Evolutionary conservation across 805 yeast species (phyloP).

Genomic region (Trichomonascus vanleenenianus): DNA sequence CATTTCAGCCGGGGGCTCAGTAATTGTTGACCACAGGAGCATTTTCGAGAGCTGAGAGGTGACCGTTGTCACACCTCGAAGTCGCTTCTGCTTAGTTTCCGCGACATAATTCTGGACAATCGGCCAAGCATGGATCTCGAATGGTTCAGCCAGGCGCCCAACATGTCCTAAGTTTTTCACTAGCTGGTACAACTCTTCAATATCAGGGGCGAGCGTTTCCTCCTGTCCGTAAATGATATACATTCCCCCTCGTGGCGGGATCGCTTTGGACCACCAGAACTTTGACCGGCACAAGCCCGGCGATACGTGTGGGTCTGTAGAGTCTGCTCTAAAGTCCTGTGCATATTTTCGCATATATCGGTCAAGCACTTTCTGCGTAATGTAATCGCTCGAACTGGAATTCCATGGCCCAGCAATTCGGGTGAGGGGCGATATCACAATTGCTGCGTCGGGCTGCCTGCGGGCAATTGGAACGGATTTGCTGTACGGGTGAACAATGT

Average conservation of each 20-base stretch:
- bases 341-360: slow-evolving; percentile 10
- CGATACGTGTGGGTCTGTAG: slow-evolving; percentile 24
- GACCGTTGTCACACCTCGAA: slow-evolving; percentile 33
- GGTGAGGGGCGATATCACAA: slow-evolving; percentile 31
- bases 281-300: slow-evolving; percentile 28
- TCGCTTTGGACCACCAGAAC: slow-evolving; percentile 35
- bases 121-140: slow-evolving; percentile 44
- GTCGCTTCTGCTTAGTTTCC: slow-evolving; percentile 36
- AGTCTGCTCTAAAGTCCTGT: slow-evolving; percentile 12
- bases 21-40: slow-evolving; percentile 34
- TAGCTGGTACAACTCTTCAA: slow-evolving; percentile 27
- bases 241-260: slow-evolving; percentile 35
- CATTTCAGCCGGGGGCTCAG: not conserved
- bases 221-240: slow-evolving; percentile 37
- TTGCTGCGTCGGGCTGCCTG: slow-evolving; percentile 26
- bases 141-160: slow-evolving; percentile 15
- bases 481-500: slow-evolving; percentile 29
- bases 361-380: slow-evolving; percentile 10
- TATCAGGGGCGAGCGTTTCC: slow-evolving; percentile 35
- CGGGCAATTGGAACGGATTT: slow-evolving; percentile 7
- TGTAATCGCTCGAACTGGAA: slow-evolving; percentile 13
- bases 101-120: slow-evolving; percentile 35
- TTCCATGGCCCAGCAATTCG: slow-evolving; percentile 11
- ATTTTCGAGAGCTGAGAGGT: slow-evolving; percentile 38
- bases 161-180: slow-evolving; percentile 16